A percentile compares a stretch with the other conserved stretches of the same genome.
Evolutionary conservation across 2,329 filamentous ascomycete species (phyloP).

Genomic region (Aspergillus ibericus): DNA sequence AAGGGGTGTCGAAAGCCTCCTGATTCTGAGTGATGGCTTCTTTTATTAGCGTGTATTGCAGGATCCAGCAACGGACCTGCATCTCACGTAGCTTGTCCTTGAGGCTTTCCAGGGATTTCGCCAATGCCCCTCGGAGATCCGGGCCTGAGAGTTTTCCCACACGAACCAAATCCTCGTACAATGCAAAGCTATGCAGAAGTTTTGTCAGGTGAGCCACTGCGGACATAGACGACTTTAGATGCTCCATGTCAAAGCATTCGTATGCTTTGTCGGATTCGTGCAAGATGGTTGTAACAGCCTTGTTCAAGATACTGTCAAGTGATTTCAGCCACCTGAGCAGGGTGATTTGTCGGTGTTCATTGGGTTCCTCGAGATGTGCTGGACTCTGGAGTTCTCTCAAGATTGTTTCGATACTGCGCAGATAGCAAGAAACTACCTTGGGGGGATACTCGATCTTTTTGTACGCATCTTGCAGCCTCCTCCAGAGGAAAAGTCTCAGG

Average conservation of each 20-base stretch:
- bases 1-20: conserved; percentile 63
- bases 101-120: conserved; percentile 48
- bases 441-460: conserved; percentile 78
- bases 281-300: conserved; percentile 67
- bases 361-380: conserved; percentile 56
- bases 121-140: conserved; percentile 52
- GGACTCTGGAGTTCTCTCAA: conserved; percentile 66
- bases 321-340: conserved; percentile 76
- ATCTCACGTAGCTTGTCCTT: conserved; percentile 78
- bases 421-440: conserved; percentile 82
- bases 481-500: conserved; percentile 84
- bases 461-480: conserved; percentile 86
- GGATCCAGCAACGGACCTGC: conserved; percentile 82
- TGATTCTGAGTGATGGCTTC: conserved; percentile 69
- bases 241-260: conserved; percentile 79
- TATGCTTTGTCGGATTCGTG: conserved; percentile 67
- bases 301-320: conserved; percentile 72
- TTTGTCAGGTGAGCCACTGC: conserved; percentile 71
- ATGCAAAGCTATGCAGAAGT: conserved; percentile 73
- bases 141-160: conserved; percentile 69
- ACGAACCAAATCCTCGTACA: conserved; percentile 83
- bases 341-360: conserved; percentile 66
- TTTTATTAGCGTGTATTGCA: conserved; percentile 79
- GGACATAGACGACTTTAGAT: conserved; percentile 70
- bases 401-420: conserved; percentile 83